These are phyloP conservation scores for Colletotrichum limetticola DNA, from an alignment of 2,329 filamentous ascomycete genomes.

Conservation along the genomic window DNA sequence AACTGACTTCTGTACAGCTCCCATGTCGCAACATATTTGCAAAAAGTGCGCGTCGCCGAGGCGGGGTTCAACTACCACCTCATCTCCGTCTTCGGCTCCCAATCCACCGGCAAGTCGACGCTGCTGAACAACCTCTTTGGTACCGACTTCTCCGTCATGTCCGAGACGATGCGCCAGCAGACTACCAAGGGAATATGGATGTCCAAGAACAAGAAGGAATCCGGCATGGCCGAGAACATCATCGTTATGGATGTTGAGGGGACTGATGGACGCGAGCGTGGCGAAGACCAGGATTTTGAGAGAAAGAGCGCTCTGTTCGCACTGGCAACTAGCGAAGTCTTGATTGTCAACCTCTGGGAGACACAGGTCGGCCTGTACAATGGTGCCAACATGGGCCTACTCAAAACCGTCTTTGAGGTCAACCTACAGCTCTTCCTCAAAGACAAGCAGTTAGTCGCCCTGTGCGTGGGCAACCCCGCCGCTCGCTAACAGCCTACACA, in stretches of 20 bases:
- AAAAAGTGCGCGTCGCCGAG: constrained; percentile 80
- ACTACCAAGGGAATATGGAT: constrained; percentile 99
- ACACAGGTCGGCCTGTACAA: constrained; percentile 98
- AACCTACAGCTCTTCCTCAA: constrained; percentile 97
- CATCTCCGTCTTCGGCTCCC: constrained; percentile 98
- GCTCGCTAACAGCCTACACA: constrained; percentile 47
- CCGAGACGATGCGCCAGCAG: constrained; percentile 91
- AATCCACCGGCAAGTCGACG: constrained; percentile 98
- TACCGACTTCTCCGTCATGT: constrained; percentile 98
- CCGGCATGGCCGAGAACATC: constrained; percentile 93
- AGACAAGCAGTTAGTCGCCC: constrained; percentile 80
- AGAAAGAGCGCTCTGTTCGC: constrained; percentile 98
- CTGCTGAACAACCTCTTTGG: constrained; percentile 95
- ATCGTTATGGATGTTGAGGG: constrained; percentile 99
- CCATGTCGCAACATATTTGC: constrained; percentile 84
- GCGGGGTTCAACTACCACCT: constrained; percentile 99
- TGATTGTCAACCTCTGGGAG: constrained; percentile 99
- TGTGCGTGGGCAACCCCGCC: neutral
- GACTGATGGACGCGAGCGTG: constrained; percentile 93
- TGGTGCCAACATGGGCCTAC: constrained; percentile 96
- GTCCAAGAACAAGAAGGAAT: constrained; percentile 88
- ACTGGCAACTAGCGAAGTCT: constrained; percentile 94
- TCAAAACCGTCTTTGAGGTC: constrained; percentile 99
- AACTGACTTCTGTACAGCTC: constrained; percentile 60
- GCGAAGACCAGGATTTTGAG: constrained; percentile 99